Evolutionary conservation across 768 basidiomycete genomes (phyloP).

Genomic region (Termitomyces sp.): DNA sequence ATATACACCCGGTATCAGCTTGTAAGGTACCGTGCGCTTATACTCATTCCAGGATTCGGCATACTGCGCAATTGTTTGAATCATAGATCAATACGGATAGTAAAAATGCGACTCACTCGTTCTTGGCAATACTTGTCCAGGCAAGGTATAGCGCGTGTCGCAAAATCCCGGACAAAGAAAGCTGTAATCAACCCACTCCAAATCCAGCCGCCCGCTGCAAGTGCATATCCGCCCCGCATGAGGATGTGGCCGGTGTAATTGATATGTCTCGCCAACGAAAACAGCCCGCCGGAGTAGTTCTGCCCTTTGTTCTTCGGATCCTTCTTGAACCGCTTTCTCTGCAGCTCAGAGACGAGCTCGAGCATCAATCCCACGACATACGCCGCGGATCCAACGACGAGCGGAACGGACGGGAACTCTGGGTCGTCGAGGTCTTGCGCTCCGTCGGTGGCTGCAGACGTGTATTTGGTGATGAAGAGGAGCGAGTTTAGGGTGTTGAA

Average conservation of each 20-base stretch:
- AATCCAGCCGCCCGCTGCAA: slow-evolving; percentile 9
- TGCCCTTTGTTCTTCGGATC: slow-evolving; percentile 18
- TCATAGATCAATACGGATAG: no score
- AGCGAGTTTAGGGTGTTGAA: slow-evolving; percentile 16
- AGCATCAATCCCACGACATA: slow-evolving; percentile 12
- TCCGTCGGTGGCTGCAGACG: slow-evolving; percentile 5
- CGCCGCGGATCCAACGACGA: slow-evolving; percentile 10
- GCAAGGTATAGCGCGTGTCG: slow-evolving; percentile 1
- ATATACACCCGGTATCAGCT: slow-evolving; percentile 5
- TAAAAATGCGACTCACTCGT: slow-evolving; percentile 1
- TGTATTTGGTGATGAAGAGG: slow-evolving; percentile 13
- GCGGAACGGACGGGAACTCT: slow-evolving; percentile 7
- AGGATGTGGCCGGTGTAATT: slow-evolving; percentile 19
- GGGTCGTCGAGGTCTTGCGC: slow-evolving; percentile 7
- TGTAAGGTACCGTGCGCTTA: slow-evolving; percentile 2
- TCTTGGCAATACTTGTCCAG: slow-evolving; percentile 8
- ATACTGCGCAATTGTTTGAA: not conserved
- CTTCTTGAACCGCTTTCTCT: slow-evolving; percentile 19
- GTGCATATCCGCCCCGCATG: slow-evolving; percentile 17
- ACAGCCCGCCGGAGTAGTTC: slow-evolving; percentile 16
- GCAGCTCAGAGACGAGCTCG: slow-evolving; percentile 15
- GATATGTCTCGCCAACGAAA: slow-evolving; percentile 18
- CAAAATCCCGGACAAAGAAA: slow-evolving; percentile 4
- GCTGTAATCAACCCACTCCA: slow-evolving; percentile 3
- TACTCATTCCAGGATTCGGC: slow-evolving; percentile 4